phyloP scores from a whole-genome alignment of 164 flowering plant species.

The Echeveria elegans region DNA sequence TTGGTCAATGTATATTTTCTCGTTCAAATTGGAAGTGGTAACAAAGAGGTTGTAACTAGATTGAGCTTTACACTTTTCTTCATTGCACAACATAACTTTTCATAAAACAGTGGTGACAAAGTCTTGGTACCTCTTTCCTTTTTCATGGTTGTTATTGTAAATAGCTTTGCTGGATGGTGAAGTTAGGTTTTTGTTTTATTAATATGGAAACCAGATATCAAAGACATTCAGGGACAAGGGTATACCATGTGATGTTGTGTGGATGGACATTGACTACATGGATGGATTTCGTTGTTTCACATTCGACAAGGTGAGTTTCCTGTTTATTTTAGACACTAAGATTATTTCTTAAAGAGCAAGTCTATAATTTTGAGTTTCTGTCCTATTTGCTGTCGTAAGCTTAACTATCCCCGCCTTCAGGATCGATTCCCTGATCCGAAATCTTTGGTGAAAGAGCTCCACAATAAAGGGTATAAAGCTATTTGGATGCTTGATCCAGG shows the following conservation, averaged over 20 bases:
- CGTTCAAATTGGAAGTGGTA: not conserved
- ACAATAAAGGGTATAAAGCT: constrained; percentile 73
- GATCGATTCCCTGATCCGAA: constrained; percentile 70
- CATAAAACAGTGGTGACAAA: not conserved
- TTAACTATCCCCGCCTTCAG: constrained; percentile 34
- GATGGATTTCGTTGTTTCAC: constrained; percentile 95
- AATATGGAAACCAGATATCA: constrained; percentile 43
- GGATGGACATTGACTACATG: constrained; percentile 99
- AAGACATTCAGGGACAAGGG: constrained; percentile 67
- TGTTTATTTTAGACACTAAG: not conserved
- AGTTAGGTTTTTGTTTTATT: not conserved
- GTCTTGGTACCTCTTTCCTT: not conserved
- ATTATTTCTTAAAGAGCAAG: too few species aligned
- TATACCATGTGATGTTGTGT: constrained; percentile 92
- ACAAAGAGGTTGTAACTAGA: too few species aligned
- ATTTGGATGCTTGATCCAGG: constrained; percentile 99
- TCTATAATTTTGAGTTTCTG: too few species aligned
- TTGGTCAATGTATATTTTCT: not conserved
- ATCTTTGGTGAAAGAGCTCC: constrained; percentile 59
- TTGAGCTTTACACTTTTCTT: not conserved
- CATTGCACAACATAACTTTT: not conserved
- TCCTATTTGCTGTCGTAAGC: too few species aligned
- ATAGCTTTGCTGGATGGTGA: not conserved
- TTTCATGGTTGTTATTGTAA: not conserved
- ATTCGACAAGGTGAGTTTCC: constrained; percentile 55